A percentile compares a stretch with the other conserved stretches of the same genome.
phyloP scores from a whole-genome alignment of 2,329 filamentous ascomycete species.

The Remersonia thermophila region DNA sequence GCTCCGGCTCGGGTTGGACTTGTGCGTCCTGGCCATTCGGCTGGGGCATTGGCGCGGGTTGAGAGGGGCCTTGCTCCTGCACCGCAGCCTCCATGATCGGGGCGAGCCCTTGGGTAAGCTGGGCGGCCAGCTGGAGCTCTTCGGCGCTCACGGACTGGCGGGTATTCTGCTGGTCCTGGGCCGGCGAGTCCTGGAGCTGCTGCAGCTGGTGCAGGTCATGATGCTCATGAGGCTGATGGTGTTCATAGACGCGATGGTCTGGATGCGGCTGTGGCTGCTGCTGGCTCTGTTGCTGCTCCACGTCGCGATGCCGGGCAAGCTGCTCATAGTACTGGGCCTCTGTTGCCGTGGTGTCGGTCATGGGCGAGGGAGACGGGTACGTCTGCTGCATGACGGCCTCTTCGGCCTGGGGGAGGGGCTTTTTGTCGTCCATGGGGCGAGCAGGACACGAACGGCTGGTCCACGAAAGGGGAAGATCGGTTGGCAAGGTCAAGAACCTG shows the following conservation, averaged over 20 bases:
- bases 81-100: constrained; percentile 32
- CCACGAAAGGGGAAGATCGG: background rate
- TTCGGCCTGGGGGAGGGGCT: constrained; percentile 24
- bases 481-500: no score
- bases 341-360: constrained; percentile 31
- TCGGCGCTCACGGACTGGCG: constrained; percentile 35
- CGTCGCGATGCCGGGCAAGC: constrained; percentile 20
- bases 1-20: constrained; percentile 1
- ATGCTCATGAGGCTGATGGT: constrained; percentile 12
- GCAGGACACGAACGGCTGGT: no score
- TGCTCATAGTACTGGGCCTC: constrained; percentile 34
- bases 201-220: constrained; percentile 19
- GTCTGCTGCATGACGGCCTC: constrained; percentile 25
- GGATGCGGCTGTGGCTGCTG: constrained; percentile 9
- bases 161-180: constrained; percentile 31
- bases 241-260: constrained; percentile 8
- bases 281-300: constrained; percentile 14
- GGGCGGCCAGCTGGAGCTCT: constrained; percentile 46
- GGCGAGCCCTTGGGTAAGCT: constrained; percentile 39
- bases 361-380: constrained; percentile 31
- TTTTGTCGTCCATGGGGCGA: constrained; percentile 22
- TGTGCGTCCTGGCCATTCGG: constrained; percentile 1
- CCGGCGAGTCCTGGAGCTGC: constrained; percentile 22
- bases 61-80: no score
- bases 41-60: background rate